Conservation (phyloP, 352 stramenopile species). For the Globisporangium ultimum region DNA sequence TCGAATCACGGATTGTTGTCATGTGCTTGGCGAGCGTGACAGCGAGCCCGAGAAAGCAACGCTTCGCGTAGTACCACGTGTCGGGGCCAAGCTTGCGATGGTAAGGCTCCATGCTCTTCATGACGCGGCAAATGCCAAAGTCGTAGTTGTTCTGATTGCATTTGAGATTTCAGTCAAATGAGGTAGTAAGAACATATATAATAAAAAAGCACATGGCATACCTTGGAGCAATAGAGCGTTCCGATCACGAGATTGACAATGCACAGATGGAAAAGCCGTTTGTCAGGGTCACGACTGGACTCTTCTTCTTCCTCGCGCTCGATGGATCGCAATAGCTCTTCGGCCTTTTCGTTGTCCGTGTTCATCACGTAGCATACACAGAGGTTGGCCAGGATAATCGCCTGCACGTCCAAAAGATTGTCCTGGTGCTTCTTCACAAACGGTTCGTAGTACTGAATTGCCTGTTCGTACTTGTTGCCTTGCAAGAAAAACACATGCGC, state of each 20-base stretch:
- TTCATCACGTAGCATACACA: constrained; percentile 98
- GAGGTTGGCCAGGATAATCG: constrained; percentile 96
- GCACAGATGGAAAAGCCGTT: constrained; percentile 93
- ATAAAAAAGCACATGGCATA: not conserved
- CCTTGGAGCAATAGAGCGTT: constrained; percentile 97
- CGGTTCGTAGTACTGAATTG: constrained; percentile 94
- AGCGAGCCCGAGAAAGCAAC: constrained; percentile 92
- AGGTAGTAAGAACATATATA: not conserved
- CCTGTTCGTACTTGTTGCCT: constrained; percentile 86
- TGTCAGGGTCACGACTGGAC: constrained; percentile 84
- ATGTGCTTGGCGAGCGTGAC: constrained; percentile 95
- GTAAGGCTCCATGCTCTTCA: constrained; percentile 95
- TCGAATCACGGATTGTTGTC: constrained; percentile 93
- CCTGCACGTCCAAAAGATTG: constrained; percentile 92
- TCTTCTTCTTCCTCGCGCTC: constrained; percentile 94
- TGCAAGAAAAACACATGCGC: constrained; percentile 96
- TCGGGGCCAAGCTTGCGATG: constrained; percentile 94
- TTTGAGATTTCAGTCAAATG: not conserved
- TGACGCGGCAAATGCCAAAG: constrained; percentile 95
- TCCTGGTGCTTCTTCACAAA: constrained; percentile 93
- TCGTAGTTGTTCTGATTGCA: constrained; percentile 90
- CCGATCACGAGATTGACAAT: constrained; percentile 98
- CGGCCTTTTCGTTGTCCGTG: constrained; percentile 95
- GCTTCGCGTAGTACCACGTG: constrained; percentile 96
- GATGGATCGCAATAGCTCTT: constrained; percentile 94